A percentile compares a stretch with the other conserved stretches of the same genome.
Conservation (phyloP, 164 flowering plant genomes). For the Stephania japonica region DNA sequence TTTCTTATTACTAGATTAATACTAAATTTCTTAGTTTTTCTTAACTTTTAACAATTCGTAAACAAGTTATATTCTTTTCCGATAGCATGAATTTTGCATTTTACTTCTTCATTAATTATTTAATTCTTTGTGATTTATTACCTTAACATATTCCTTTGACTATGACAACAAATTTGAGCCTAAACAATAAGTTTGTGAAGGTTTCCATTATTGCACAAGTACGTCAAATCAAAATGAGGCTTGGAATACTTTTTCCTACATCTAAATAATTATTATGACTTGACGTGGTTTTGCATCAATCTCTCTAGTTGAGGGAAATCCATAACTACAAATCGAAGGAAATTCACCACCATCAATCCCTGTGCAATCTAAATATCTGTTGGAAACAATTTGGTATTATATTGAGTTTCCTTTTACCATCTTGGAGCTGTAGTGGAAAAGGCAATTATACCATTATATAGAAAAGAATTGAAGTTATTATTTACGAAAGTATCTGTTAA, state of each 20-base stretch:
- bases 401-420: neutral
- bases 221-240: neutral
- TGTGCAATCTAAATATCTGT: neutral
- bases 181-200: neutral
- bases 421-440: no score
- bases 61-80: no score
- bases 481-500: no score
- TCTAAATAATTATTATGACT: neutral
- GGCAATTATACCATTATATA: no score
- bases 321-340: neutral
- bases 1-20: no score
- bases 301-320: neutral
- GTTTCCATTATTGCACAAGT: neutral
- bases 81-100: no score
- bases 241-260: neutral
- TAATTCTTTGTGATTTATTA: no score
- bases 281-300: neutral
- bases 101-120: no score
- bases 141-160: neutral
- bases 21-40: no score
- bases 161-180: neutral
- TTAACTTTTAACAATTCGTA: no score
- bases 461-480: no score
- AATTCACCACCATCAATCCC: neutral
- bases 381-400: neutral